Percentiles rank a stretch among this genome's conserved stretches.
Conservation (phyloP, 1,284 basidiomycete species). For the Cryptococcus floricola region DNA sequence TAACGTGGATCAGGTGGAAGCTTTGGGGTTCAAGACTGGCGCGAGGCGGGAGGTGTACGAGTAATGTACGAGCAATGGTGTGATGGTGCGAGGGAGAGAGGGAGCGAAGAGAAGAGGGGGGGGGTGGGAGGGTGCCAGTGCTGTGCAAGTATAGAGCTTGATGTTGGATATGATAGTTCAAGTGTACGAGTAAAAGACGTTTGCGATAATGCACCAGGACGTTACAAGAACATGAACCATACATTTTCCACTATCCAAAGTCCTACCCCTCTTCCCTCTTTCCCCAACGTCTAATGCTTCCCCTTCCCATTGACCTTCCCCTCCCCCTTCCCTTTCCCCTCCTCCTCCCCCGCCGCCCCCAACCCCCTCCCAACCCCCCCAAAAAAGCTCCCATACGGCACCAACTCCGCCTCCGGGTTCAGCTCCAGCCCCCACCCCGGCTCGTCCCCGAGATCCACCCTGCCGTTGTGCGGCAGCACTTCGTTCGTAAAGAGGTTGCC, state of each 20-base stretch:
- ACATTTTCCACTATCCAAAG: neutral
- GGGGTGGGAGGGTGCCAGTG: too few species aligned
- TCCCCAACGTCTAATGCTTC: too few species aligned
- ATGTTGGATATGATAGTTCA: too few species aligned
- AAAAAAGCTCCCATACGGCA: slow-evolving; percentile 46
- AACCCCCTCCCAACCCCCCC: slow-evolving; percentile 27
- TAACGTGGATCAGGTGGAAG: slow-evolving; percentile 14
- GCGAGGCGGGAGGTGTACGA: too few species aligned
- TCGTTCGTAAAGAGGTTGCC: slow-evolving; percentile 57
- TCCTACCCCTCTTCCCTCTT: too few species aligned
- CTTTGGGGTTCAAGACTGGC: neutral
- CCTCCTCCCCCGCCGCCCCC: slow-evolving; percentile 32
- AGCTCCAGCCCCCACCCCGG: slow-evolving; percentile 56
- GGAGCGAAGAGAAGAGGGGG: too few species aligned
- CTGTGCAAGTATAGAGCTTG: too few species aligned
- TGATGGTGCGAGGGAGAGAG: too few species aligned
- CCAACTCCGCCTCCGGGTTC: slow-evolving; percentile 51
- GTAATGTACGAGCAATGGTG: too few species aligned
- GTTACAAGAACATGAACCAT: neutral
- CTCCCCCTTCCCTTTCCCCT: slow-evolving; percentile 13
- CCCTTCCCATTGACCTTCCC: too few species aligned
- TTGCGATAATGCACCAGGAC: too few species aligned
- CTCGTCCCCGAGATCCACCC: slow-evolving; percentile 50
- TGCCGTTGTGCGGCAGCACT: slow-evolving; percentile 52
- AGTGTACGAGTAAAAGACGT: too few species aligned